phyloP scores from a whole-genome alignment of 1,139 yeast species.

The Candida sojae region DNA sequence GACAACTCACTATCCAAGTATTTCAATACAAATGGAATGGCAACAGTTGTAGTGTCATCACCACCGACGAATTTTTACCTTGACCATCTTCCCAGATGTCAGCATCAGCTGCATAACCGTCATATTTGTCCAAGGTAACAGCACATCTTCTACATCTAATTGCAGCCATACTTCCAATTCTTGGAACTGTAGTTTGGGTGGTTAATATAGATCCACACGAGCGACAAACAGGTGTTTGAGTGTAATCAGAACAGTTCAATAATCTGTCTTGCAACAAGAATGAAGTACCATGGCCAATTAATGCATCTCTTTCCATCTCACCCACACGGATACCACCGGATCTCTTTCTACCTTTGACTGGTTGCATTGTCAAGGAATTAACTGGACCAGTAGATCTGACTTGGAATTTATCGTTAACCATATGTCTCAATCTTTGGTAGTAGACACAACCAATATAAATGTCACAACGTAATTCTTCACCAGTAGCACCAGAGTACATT shows the following conservation, averaged over 20 bases:
- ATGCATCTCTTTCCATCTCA: constrained; percentile 99
- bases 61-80: constrained; percentile 92
- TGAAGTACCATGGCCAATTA: constrained; percentile 99
- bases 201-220: constrained; percentile 91
- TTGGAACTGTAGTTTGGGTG: constrained; percentile 87
- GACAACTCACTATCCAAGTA: constrained; percentile 93
- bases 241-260: constrained; percentile 92
- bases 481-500: constrained; percentile 98
- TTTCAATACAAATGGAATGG: constrained; percentile 94
- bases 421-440: constrained; percentile 97
- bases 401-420: constrained; percentile 99
- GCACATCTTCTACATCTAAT: constrained; percentile 94
- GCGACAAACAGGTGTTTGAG: constrained; percentile 88
- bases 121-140: constrained; percentile 50
- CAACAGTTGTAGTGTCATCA: constrained; percentile 86
- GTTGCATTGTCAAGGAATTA: constrained; percentile 96
- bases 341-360: constrained; percentile 98
- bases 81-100: constrained; percentile 97
- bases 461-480: constrained; percentile 95
- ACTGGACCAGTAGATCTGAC: constrained; percentile 99
- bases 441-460: constrained; percentile 96
- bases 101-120: constrained; percentile 62
- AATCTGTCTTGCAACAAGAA: constrained; percentile 92
- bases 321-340: constrained; percentile 99
- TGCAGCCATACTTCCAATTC: constrained; percentile 78